Evolutionary conservation across 2,329 filamentous ascomycete genomes (phyloP).

Genomic region (Fusarium floridanum): DNA sequence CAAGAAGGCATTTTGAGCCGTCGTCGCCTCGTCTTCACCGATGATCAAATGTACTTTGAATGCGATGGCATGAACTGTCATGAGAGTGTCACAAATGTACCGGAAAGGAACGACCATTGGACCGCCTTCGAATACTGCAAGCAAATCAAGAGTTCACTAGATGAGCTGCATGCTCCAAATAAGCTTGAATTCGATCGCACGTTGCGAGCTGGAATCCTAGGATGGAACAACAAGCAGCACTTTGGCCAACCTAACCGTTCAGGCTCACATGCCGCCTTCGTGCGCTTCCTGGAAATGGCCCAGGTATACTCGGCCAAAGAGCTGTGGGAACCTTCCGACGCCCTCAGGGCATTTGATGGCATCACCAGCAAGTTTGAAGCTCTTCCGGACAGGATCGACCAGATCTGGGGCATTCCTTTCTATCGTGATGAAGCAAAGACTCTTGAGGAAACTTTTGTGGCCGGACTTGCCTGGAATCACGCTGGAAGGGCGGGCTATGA

Average conservation of each 20-base stretch:
- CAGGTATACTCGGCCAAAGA: background rate
- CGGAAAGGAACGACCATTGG: background rate
- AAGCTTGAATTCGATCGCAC: background rate
- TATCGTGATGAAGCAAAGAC: background rate
- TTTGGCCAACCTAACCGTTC: background rate
- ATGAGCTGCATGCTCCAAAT: background rate
- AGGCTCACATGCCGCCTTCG: background rate
- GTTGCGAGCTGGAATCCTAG: background rate
- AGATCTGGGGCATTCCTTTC: background rate
- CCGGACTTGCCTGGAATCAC: background rate
- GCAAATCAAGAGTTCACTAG: background rate
- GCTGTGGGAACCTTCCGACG: background rate
- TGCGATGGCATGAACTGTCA: conserved; percentile 1
- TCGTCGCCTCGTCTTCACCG: background rate
- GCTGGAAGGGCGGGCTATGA: background rate
- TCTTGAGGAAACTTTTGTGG: background rate
- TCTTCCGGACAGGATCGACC: background rate
- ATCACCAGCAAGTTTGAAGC: background rate
- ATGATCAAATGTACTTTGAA: conserved; percentile 2
- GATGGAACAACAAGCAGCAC: background rate
- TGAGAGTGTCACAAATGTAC: background rate
- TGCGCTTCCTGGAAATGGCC: background rate
- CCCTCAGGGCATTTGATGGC: background rate
- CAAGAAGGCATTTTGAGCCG: background rate
- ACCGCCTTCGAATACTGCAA: background rate